Conservation (phyloP, 2,329 filamentous ascomycete species). For the Epichloe coenophiala region DNA sequence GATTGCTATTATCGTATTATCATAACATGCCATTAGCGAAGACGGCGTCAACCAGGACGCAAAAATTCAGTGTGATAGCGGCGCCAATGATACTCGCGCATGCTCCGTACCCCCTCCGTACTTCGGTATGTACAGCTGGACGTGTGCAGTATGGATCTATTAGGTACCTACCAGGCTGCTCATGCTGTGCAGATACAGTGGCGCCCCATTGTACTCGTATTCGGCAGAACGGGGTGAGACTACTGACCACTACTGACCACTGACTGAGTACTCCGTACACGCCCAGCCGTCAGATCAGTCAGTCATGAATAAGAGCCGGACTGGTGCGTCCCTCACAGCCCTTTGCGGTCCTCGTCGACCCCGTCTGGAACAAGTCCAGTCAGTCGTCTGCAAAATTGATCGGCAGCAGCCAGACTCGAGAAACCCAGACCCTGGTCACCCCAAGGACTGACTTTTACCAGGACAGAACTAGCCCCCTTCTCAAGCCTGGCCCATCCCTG, state of each 20-base stretch:
- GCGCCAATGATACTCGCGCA: no score
- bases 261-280: background rate
- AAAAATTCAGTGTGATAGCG: no score
- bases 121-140: no score
- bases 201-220: conserved; percentile 1
- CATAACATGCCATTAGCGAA: no score
- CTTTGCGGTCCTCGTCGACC: no score
- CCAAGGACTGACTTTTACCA: background rate
- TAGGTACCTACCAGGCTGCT: no score
- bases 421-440: background rate
- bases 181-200: background rate
- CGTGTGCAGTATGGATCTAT: background rate
- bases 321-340: background rate
- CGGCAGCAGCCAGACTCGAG: background rate
- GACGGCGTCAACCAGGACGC: no score
- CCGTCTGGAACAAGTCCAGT: no score
- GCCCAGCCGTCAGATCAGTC: background rate
- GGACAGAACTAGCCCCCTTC: conserved; percentile 2
- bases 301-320: background rate
- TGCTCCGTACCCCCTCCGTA: no score
- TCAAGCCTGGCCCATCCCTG: conserved; percentile 5
- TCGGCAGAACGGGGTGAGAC: background rate
- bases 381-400: background rate
- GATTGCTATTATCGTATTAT: no score
- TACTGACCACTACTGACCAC: background rate